phyloP scores from a whole-genome alignment of 1,284 basidiomycete species.

The Cerioporus squamosus region DNA sequence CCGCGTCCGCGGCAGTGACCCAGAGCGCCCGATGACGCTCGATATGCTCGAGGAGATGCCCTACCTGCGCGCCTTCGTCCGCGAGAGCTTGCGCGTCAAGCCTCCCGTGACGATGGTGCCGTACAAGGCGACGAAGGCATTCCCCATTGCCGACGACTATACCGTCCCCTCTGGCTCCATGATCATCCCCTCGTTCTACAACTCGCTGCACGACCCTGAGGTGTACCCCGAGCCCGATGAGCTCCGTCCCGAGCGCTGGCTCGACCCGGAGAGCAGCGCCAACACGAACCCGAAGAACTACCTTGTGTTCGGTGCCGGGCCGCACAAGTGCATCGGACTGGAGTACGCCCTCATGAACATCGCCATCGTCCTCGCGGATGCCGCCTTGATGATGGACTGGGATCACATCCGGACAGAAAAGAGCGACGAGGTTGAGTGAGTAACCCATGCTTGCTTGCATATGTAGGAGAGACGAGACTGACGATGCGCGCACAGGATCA shows the following conservation, averaged over 20 bases:
- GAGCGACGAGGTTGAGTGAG: conserved; percentile 85
- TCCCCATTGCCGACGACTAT: conserved; percentile 91
- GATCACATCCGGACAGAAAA: conserved; percentile 84
- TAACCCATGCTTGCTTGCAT: conserved; percentile 25
- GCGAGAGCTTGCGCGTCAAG: conserved; percentile 90
- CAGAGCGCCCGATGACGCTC: conserved; percentile 82
- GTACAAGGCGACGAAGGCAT: conserved; percentile 88
- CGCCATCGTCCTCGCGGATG: conserved; percentile 85
- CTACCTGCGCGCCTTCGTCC: conserved; percentile 90
- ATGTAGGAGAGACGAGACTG: neutral
- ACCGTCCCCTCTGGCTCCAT: conserved; percentile 91
- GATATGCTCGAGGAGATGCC: conserved; percentile 94
- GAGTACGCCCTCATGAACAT: conserved; percentile 97
- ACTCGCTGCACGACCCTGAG: conserved; percentile 88
- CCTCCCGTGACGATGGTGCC: conserved; percentile 97
- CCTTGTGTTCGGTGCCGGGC: conserved; percentile 94
- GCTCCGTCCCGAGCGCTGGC: conserved; percentile 92
- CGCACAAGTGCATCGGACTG: conserved; percentile 92
- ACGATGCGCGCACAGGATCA: conserved; percentile 56
- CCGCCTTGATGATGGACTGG: conserved; percentile 84
- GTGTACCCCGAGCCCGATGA: conserved; percentile 89
- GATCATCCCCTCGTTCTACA: conserved; percentile 98
- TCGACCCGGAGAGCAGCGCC: conserved; percentile 81
- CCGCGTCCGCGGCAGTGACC: conserved; percentile 79
- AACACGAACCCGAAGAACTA: conserved; percentile 93